These are phyloP conservation scores for Psilocybe azurescens DNA, from an alignment of 768 basidiomycete genomes.

Conservation along the genomic window DNA sequence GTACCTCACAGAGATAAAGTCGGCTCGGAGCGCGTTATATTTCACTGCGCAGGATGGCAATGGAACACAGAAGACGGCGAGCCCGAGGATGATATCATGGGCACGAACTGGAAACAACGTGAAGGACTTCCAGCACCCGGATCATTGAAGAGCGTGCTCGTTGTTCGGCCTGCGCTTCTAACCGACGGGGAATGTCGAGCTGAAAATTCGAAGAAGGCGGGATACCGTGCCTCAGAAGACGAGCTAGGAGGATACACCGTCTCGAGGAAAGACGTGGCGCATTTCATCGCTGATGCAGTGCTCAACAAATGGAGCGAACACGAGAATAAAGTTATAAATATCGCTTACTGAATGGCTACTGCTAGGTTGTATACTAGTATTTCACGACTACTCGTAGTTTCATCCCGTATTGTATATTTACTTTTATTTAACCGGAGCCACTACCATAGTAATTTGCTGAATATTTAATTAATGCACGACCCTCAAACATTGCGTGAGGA, in stretches of 20 bases:
- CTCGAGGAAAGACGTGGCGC: constrained; percentile 67
- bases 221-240: constrained; percentile 50
- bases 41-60: constrained; percentile 52
- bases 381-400: no score
- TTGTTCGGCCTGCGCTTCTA: constrained; percentile 63
- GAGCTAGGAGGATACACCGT: constrained; percentile 57
- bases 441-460: no score
- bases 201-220: constrained; percentile 32
- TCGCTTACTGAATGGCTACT: constrained; percentile 47
- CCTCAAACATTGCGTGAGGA: no score
- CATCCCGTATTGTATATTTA: no score
- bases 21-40: constrained; percentile 56
- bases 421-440: no score
- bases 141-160: constrained; percentile 46
- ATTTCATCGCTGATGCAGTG: constrained; percentile 61
- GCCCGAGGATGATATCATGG: constrained; percentile 46
- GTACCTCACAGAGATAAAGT: constrained; percentile 65
- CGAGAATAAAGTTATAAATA: constrained; percentile 51
- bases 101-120: constrained; percentile 44
- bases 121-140: constrained; percentile 49
- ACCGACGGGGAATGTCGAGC: constrained; percentile 59
- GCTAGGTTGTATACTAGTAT: no score
- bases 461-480: no score
- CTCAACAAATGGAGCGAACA: constrained; percentile 56
- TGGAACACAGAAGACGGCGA: constrained; percentile 54